These are phyloP conservation scores for Solanum pennellii DNA, from an alignment of 257 asterid species.

Conservation along the genomic window DNA sequence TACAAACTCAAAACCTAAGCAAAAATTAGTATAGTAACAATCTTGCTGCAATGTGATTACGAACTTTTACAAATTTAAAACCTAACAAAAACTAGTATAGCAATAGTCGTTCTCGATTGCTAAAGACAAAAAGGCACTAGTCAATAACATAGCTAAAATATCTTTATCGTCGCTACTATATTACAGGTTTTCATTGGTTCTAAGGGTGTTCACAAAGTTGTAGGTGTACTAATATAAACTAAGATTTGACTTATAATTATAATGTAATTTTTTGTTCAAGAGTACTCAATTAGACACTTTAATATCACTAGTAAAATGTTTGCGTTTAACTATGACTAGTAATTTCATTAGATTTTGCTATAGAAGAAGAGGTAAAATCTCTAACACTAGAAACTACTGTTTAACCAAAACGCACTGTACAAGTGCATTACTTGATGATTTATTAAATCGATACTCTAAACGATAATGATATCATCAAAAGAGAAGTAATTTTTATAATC, in stretches of 20 bases:
- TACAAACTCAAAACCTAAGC: background rate
- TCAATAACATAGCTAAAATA: background rate
- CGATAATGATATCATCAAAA: background rate
- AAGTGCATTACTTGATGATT: background rate
- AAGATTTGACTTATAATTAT: too few species aligned
- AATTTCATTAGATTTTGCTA: background rate
- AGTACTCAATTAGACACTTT: accelerated
- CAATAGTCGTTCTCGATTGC: background rate
- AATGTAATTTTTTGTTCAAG: accelerated
- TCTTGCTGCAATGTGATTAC: background rate
- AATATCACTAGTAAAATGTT: too few species aligned
- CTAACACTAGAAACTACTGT: background rate
- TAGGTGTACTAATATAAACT: background rate
- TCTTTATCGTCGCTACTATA: accelerated
- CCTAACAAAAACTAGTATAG: too few species aligned
- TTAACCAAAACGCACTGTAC: background rate
- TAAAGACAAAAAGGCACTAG: background rate
- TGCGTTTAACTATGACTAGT: background rate
- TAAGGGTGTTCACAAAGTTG: too few species aligned
- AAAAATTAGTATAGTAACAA: background rate
- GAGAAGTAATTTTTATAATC: background rate
- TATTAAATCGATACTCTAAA: background rate
- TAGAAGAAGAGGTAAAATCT: background rate
- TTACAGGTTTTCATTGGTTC: accelerated
- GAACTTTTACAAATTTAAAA: background rate